A percentile compares a stretch with the other conserved stretches of the same genome.
phyloP scores from a whole-genome alignment of 495 filamentous ascomycete genomes.

The Neurospora sp. region DNA sequence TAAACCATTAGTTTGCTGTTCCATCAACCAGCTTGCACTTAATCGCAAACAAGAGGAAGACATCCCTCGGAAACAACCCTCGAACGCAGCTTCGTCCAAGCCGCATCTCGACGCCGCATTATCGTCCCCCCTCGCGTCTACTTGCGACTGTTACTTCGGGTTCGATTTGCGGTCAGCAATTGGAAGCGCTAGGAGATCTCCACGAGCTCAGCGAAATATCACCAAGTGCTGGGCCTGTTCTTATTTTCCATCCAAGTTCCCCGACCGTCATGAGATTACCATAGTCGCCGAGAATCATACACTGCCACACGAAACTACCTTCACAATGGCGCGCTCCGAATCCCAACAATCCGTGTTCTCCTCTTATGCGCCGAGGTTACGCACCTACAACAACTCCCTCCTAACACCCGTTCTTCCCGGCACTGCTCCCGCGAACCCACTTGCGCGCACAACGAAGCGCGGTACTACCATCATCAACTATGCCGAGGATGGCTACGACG shows the following conservation, averaged over 20 bases:
- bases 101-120: background rate
- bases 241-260: background rate
- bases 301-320: background rate
- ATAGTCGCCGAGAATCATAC: constrained; percentile 3
- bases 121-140: background rate
- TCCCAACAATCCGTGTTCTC: constrained; percentile 77
- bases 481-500: constrained; percentile 89
- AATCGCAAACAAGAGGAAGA: background rate
- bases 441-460: constrained; percentile 84
- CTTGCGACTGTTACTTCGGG: background rate
- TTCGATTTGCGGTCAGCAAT: background rate
- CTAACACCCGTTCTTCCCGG: constrained; percentile 77
- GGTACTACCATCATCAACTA: constrained; percentile 96
- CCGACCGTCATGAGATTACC: constrained; percentile 5
- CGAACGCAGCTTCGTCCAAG: background rate
- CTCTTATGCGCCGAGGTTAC: constrained; percentile 83
- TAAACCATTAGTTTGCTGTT: background rate
- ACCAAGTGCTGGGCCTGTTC: background rate
- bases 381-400: constrained; percentile 86
- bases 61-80: background rate
- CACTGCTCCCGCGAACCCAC: constrained; percentile 50
- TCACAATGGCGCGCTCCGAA: constrained; percentile 32
- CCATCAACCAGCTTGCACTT: background rate
- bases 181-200: background rate
- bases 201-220: background rate